Conservation (phyloP, 306 rosid species). For the Malus sylvestris region DNA sequence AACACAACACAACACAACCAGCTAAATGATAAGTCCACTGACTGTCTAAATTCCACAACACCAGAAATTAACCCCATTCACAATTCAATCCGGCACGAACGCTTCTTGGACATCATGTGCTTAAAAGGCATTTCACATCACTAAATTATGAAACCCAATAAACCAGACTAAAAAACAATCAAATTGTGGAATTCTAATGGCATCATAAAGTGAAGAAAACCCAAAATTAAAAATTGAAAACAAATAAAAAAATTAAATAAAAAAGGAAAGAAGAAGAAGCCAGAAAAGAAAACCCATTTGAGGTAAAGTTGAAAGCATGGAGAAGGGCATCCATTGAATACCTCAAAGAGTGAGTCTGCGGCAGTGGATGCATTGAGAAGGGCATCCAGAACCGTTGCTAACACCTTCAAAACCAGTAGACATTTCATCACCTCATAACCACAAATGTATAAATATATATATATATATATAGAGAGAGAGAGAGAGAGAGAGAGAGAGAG, state of each 20-base stretch:
- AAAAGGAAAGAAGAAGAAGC: background rate
- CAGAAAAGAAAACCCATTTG: background rate
- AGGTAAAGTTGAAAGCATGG: background rate
- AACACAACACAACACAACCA: background rate
- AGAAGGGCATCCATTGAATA: background rate
- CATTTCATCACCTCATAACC: background rate
- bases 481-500: background rate
- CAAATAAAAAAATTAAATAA: too few relatives aligned
- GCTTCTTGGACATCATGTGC: background rate
- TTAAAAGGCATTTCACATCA: background rate
- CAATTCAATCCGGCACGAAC: background rate
- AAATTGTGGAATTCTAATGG: background rate
- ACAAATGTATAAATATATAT: background rate
- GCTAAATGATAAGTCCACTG: too few relatives aligned
- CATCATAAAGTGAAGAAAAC: background rate
- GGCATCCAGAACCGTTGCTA: slow-evolving; percentile 65
- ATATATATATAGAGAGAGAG: too few relatives aligned
- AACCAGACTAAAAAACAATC: background rate
- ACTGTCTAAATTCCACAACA: background rate
- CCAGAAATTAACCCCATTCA: background rate
- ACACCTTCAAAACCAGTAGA: slow-evolving; percentile 35
- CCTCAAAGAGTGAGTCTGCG: slow-evolving; percentile 59
- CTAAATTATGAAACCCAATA: background rate
- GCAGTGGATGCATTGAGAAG: slow-evolving; percentile 56
- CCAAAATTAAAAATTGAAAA: background rate